These are phyloP conservation scores for Leonotis leonurus DNA, from an alignment of 257 asterid genomes.

Conservation along the genomic window DNA sequence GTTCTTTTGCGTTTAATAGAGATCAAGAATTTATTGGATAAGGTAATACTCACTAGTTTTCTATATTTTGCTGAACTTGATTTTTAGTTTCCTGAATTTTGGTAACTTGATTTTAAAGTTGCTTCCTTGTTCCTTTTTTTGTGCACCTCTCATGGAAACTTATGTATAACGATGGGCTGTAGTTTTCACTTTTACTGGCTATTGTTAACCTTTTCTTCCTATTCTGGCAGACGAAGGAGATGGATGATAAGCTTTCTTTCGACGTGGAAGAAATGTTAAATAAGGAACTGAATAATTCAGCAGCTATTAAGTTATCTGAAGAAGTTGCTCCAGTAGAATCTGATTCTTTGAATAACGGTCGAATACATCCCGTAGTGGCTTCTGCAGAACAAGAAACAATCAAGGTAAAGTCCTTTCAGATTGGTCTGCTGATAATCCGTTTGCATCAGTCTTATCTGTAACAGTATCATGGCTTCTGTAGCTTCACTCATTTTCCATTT, in stretches of 20 bases:
- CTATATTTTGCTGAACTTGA: constrained; percentile 6
- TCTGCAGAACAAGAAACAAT: constrained; percentile 23
- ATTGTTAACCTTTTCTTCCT: constrained; percentile 9
- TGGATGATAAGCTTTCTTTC: constrained; percentile 62
- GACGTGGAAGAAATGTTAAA: constrained; percentile 46
- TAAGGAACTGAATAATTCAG: constrained; percentile 22
- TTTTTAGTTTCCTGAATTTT: not conserved
- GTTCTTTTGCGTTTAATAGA: constrained; percentile 82
- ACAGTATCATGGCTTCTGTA: too few relatives aligned
- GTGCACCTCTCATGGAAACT: not conserved
- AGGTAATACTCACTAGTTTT: constrained; percentile 43
- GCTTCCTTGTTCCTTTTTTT: not conserved
- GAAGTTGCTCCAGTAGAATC: constrained; percentile 27
- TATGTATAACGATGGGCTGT: not conserved
- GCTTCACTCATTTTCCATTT: constrained; percentile 1
- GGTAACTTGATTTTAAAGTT: not conserved
- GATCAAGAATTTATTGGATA: constrained; percentile 74
- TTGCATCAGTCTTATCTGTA: not conserved
- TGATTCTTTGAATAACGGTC: constrained; percentile 26
- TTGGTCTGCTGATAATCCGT: not conserved
- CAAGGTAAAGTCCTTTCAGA: constrained; percentile 37
- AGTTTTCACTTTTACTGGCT: not conserved
- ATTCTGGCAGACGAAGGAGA: constrained; percentile 56
- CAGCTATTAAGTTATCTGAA: constrained; percentile 27
- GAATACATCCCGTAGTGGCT: constrained; percentile 21